Evolutionary conservation across 371 early-diverging fungal species (phyloP), one percentile per base, ranked within the genome.

Genomic region (Syncephalastrum racemosum): DNA sequence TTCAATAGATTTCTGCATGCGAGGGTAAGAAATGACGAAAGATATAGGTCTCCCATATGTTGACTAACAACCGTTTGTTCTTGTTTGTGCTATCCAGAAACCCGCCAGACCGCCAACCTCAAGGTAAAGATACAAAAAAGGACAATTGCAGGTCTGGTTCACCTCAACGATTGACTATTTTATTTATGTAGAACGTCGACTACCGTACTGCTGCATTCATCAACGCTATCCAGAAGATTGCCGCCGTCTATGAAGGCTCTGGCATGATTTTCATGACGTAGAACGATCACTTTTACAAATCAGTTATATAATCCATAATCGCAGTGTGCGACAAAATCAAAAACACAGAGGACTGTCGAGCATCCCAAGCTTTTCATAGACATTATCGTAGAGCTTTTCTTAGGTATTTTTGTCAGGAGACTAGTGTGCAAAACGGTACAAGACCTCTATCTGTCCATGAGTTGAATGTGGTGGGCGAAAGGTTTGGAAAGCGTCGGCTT

Each of bases 151-250:
- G 36, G 0, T 12, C 15, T 12, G 20, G 20, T 27, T 2, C 6
- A 31, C 36, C 2, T 12, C 12, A 31, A 31, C 36, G 12, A 10
- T 31, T 31, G 10, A 8, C 5, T 10, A 12, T 8, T 10, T 31
- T 8, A 15, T 19, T 22, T 45, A 4, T 50, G 10, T 14, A 50
- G 81, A 81, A 85, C 31, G 81, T 85, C 42, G 93, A 94, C 62
- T 92, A 85, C 69, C 83, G 93, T 59, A 90, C 92, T 16, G 94
- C 94, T 54, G 94, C 93, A 19, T 75, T 89, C 51, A 73, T 85
- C 64, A 92, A 92, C 62, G 91, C 94, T 20, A 91, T 94, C 60
- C 86, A 89, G 75, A 94, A 94, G 85, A 91, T 94, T 59, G 88
- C 90, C 19, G 71, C 82, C 45, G 89, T 90, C 64, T 85, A 89